Base-by-base conservation (phyloP, 805 yeast genomes). In the Ascoidea asiatica region DNA sequence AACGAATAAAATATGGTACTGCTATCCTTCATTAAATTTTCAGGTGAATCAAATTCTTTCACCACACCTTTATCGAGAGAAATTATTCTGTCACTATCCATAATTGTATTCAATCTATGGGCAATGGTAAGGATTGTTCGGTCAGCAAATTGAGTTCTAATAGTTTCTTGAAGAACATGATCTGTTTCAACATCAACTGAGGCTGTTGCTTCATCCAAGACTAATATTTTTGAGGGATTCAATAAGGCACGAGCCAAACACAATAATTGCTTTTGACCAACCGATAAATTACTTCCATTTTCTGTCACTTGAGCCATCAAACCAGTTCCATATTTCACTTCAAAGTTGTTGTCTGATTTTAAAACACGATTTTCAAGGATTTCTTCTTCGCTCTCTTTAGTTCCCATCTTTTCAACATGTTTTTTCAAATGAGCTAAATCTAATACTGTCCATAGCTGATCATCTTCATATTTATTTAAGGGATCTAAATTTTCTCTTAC, bases 401-500 rank as follows among this genome's bases (percentile, higher is more conserved):
- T n/a, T 43, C 72, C 72, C 75, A 79, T 73, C 17, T 53, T 52
- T 41, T 65, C 49, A 15, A 88, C 66, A 54, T 83, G 92, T 2
- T 65, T 66, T 55, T 81, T 80, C 64, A 88, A 66, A 57, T 87
- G 95, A 0, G 95, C 75, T 40, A 86, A 65, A 53, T 81, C 87
- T 44, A 88, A 66, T 0, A 81, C 92, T 22, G 69, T 66, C 95
- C 95, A 87, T n/a, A 88, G 69, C 48, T 80, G 74, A n/a, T 79
- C 81, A 59, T 87, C 95, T 3, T 73, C 63, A 56, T 75, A 77
- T 43, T 64, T 66, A 19, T 70, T 65, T 2, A 82, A 76, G 21
- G 97, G 97, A 60, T 90, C 97, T 52, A 90, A 70, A 59, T 88
- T 88, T 41, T 85, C 82, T 54, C 95, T 71, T 11, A 88, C 66